Base-by-base conservation (phyloP, 106 monocot species). In the Acorus calamus region DNA sequence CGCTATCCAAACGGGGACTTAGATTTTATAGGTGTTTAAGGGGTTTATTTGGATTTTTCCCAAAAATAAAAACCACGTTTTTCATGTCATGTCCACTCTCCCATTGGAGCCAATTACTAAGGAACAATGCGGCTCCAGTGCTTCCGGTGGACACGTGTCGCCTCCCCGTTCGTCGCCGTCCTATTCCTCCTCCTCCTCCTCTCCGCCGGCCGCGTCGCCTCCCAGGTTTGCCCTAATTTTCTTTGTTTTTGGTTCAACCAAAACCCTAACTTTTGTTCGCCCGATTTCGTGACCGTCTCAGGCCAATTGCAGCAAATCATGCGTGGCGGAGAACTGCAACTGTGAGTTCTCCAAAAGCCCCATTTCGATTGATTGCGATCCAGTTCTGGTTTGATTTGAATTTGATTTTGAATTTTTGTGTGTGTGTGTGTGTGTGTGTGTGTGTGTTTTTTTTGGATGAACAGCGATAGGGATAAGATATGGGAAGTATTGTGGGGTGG, bases 401-500 rank as follows among this genome's bases (percentile, higher is more conserved):
- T 68, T 28, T 11, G n/a, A 57, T 49, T 44, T 14, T 11, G 50
- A 1, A 57, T 59, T 59, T 13, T 41, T 60, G 11, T 62, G 6
- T 50, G 60, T 47, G n/a, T 11, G 14, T 51, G 7, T 13, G 43
- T 14, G 47, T 56, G 6, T 57, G 42, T 48, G 56, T 52, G 42
- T 2, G 14, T 12, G 44, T 11, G 10, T 61, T 48, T 44, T 56
- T 10, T 12, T 0, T 59, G 57, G 55, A 2, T 60, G 28, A 28
- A 28, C 28, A 94, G 93, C 77, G 11, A 59, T 96, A 9, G 96
- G 84, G 61, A 84, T 91, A 43, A 76, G 82, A 10, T 96, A 96
- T 7, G 90, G 90, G 63, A 90, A 90, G 76, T 91, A 66, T 45
- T 96, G 90, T 45, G 90, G 90, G 3, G 87, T 87, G 11, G 96